Percentiles rank a stretch among this genome's conserved stretches.
These are phyloP conservation scores for Pelargonium hybrid DNA, from an alignment of 441 rosid species.

Conservation along the genomic window DNA sequence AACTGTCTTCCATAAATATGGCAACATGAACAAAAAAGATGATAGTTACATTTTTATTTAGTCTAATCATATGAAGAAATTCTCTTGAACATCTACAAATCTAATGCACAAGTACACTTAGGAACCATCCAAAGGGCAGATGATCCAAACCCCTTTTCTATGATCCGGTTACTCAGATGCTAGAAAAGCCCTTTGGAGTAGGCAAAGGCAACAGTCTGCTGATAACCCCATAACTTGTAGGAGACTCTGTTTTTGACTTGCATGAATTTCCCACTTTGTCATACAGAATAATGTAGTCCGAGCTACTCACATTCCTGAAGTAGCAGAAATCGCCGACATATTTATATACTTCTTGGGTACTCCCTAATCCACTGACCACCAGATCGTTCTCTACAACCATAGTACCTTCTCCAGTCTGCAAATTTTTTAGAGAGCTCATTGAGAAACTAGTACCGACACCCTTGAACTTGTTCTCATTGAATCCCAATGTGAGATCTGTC, in stretches of 20 bases:
- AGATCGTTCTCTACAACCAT: constrained; percentile 43
- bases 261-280: constrained; percentile 37
- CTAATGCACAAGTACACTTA: no score
- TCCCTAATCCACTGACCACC: constrained; percentile 43
- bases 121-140: no score
- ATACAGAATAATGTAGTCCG: constrained; percentile 56
- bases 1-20: no score
- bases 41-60: no score
- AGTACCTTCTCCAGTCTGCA: constrained; percentile 46
- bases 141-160: no score
- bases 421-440: constrained; percentile 31
- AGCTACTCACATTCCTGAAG: constrained; percentile 67
- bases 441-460: neutral
- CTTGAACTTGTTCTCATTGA: constrained; percentile 34
- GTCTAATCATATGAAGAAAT: no score
- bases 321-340: constrained; percentile 48
- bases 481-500: constrained; percentile 43
- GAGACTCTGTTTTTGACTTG: neutral
- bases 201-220: no score
- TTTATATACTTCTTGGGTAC: constrained; percentile 50
- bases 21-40: no score
- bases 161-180: no score
- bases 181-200: no score
- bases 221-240: no score
- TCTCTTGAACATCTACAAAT: no score